These are phyloP conservation scores for Boehmeria nivea DNA, from an alignment of 306 rosid species.

Conservation along the genomic window DNA sequence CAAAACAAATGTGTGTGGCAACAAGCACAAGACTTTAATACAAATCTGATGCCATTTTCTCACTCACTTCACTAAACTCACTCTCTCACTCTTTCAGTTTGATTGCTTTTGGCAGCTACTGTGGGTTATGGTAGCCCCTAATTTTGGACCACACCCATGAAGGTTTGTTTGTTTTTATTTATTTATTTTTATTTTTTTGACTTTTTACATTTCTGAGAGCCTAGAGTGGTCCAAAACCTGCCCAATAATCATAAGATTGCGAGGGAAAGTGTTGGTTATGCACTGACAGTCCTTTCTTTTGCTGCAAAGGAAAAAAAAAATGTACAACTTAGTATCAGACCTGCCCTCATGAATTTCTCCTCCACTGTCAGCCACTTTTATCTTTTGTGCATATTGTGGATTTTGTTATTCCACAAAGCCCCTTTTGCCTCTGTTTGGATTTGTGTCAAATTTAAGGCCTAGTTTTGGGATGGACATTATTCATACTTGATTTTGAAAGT, in stretches of 20 bases:
- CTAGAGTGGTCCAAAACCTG: constrained; percentile 40
- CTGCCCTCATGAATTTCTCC: constrained; percentile 15
- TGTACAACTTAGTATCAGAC: constrained; percentile 18
- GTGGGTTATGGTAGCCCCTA: constrained; percentile 9
- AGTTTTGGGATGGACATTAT: background rate
- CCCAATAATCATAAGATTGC: constrained; percentile 17
- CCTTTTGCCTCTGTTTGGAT: background rate
- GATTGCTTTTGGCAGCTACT: constrained; percentile 11
- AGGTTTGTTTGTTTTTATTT: background rate
- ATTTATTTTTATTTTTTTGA: background rate
- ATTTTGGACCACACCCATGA: constrained; percentile 26
- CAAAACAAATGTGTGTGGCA: background rate
- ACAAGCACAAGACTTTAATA: constrained; percentile 1
- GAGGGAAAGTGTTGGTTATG: constrained; percentile 17
- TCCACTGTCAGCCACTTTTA: background rate
- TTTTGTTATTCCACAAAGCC: background rate
- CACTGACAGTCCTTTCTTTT: constrained; percentile 22
- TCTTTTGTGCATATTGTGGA: background rate
- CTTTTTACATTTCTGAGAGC: background rate
- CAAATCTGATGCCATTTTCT: background rate
- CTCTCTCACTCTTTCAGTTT: background rate
- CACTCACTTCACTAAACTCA: background rate
- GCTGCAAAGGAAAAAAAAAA: background rate
- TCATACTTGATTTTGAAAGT: background rate
- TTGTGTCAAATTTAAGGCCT: background rate